These are phyloP conservation scores for Stenocarpella maydis DNA, from an alignment of 2,329 filamentous ascomycete species.

Conservation along the genomic window DNA sequence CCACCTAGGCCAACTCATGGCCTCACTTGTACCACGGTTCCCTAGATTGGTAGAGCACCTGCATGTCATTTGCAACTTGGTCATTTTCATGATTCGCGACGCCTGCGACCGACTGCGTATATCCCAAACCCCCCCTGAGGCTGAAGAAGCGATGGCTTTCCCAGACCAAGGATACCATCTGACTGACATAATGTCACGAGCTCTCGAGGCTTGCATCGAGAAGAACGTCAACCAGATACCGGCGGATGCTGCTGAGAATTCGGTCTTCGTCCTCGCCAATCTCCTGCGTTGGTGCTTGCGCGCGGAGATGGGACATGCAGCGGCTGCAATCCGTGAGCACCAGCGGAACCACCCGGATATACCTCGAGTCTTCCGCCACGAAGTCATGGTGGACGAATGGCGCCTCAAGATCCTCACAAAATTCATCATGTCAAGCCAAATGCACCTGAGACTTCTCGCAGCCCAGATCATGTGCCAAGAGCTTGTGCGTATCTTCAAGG, in stretches of 20 bases:
- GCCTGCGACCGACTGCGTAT: constrained; percentile 37
- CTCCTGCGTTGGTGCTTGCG: constrained; percentile 54
- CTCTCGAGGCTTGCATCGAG: constrained; percentile 58
- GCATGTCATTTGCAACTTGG: constrained; percentile 47
- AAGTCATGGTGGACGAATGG: constrained; percentile 70
- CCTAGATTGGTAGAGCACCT: constrained; percentile 59
- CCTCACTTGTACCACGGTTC: constrained; percentile 51
- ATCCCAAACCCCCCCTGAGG: constrained; percentile 34
- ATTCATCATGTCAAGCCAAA: constrained; percentile 83
- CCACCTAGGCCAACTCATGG: constrained; percentile 51
- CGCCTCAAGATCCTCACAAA: constrained; percentile 73
- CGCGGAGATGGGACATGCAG: constrained; percentile 48
- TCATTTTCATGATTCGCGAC: constrained; percentile 21
- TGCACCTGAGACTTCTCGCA: constrained; percentile 86
- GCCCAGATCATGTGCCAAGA: constrained; percentile 77
- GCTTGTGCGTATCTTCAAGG: constrained; percentile 72
- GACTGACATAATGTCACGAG: constrained; percentile 53
- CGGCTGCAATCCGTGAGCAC: constrained; percentile 45
- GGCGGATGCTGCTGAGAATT: constrained; percentile 51
- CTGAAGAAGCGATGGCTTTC: constrained; percentile 44
- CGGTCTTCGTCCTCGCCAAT: constrained; percentile 53
- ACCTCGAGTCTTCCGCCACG: constrained; percentile 49
- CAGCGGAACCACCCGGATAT: constrained; percentile 49
- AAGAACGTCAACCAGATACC: constrained; percentile 63
- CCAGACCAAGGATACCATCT: constrained; percentile 48